A percentile compares a stretch with the other conserved stretches of the same genome.
Evolutionary conservation across 2,329 filamentous ascomycete genomes (phyloP).

Genomic region (Chaetomium strumarium): DNA sequence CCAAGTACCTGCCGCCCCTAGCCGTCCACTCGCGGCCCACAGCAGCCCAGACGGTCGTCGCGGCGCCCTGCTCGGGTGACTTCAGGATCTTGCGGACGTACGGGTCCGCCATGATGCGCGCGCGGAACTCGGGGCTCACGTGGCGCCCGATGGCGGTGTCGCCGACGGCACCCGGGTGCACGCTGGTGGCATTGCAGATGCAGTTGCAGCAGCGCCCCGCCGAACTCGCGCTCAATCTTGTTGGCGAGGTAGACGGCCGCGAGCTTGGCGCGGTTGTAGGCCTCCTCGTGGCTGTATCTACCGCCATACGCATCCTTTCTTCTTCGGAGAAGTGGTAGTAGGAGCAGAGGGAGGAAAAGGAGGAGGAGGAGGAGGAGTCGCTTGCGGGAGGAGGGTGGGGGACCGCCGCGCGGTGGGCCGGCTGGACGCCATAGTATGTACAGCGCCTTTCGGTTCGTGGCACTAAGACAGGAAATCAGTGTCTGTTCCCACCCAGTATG

Average conservation of each 20-base stretch:
- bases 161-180: slow-evolving; percentile 43
- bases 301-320: too few relatives aligned
- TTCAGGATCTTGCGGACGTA: slow-evolving; percentile 26
- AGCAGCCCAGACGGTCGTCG: slow-evolving; percentile 39
- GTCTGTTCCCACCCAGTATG: slow-evolving; percentile 9
- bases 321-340: too few relatives aligned
- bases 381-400: too few relatives aligned
- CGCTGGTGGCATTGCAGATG: too few relatives aligned
- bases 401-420: too few relatives aligned
- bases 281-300: slow-evolving; percentile 4
- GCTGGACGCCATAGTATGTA: slow-evolving; percentile 22
- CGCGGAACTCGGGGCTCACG: slow-evolving; percentile 9
- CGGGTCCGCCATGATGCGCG: slow-evolving; percentile 17
- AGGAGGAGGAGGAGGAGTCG: too few relatives aligned
- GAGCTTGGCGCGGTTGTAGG: slow-evolving; percentile 38
- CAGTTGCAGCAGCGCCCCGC: not conserved
- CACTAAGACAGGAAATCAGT: slow-evolving; percentile 18
- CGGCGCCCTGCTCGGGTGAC: slow-evolving; percentile 37
- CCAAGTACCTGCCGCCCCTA: not conserved
- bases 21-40: slow-evolving; percentile 28
- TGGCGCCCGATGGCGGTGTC: slow-evolving; percentile 29
- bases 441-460: slow-evolving; percentile 17
- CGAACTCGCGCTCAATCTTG: slow-evolving; percentile 31
- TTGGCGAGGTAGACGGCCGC: slow-evolving; percentile 45
- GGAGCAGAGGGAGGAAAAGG: too few relatives aligned